Conservation (phyloP, 805 yeast genomes). For the Lachancea mirantina region DNA sequence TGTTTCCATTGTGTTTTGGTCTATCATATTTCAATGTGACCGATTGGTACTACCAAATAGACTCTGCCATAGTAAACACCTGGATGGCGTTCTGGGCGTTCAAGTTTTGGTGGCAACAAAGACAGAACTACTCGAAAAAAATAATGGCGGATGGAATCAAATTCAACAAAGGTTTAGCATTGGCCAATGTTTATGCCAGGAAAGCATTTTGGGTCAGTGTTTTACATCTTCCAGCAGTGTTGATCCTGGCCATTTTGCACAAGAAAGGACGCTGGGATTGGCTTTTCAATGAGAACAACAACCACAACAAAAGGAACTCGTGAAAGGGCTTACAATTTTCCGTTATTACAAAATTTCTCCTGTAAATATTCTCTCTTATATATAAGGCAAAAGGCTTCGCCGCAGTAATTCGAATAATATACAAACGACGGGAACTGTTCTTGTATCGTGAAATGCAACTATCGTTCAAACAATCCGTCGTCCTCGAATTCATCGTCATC, state of each 20-base stretch:
- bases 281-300: conserved; percentile 34
- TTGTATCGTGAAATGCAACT: conserved; percentile 1
- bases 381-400: too few species aligned
- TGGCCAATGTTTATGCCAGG: conserved; percentile 67
- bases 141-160: conserved; percentile 26
- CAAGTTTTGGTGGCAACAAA: conserved; percentile 82
- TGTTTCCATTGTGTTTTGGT: conserved; percentile 91
- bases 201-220: conserved; percentile 91
- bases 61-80: conserved; percentile 72
- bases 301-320: conserved; percentile 9
- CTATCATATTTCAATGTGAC: conserved; percentile 72
- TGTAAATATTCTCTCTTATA: too few species aligned
- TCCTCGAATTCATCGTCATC: conserved; percentile 44
- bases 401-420: too few species aligned
- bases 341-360: too few species aligned
- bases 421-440: too few species aligned
- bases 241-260: conserved; percentile 88
- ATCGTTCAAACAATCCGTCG: conserved; percentile 57
- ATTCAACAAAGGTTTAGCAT: conserved; percentile 47
- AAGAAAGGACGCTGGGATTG: conserved; percentile 94
- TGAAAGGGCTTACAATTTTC: conserved; percentile 2
- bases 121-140: conserved; percentile 42
- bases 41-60: conserved; percentile 73
- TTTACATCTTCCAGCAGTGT: conserved; percentile 84
- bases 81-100: conserved; percentile 80